Conservation (phyloP, 1,284 basidiomycete species). For the Vanrija humicola region DNA sequence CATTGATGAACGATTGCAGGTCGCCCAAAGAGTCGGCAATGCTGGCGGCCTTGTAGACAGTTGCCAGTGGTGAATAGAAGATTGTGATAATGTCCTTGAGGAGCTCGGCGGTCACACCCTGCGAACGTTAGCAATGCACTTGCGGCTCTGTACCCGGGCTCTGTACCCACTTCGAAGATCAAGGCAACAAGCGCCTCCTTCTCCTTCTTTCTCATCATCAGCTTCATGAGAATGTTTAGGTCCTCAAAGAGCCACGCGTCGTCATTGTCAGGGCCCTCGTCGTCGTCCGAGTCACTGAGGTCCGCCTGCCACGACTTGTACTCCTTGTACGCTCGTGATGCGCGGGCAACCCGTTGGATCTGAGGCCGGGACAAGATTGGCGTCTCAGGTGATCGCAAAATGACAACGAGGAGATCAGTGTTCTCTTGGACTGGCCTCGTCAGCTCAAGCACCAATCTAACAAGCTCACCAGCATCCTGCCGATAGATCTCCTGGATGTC, state of each 20-base stretch:
- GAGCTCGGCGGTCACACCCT: slow-evolving; percentile 92
- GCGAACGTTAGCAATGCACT: background rate
- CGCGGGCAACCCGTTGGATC: slow-evolving; percentile 69
- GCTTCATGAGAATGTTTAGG: slow-evolving; percentile 68
- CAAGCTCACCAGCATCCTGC: slow-evolving; percentile 64
- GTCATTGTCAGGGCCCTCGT: slow-evolving; percentile 84
- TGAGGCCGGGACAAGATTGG: slow-evolving; percentile 70
- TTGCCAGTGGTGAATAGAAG: slow-evolving; percentile 96
- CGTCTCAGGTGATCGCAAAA: slow-evolving; percentile 75
- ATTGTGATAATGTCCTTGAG: slow-evolving; percentile 99
- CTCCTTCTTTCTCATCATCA: slow-evolving; percentile 77
- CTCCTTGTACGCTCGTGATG: slow-evolving; percentile 68
- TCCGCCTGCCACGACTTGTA: slow-evolving; percentile 64
- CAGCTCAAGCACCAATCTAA: background rate
- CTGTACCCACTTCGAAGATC: slow-evolving; percentile 76
- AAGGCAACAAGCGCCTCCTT: slow-evolving; percentile 89
- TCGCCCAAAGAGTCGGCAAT: slow-evolving; percentile 92
- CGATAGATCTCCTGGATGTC: slow-evolving; percentile 82
- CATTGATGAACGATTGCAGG: slow-evolving; percentile 90
- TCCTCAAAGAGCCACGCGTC: slow-evolving; percentile 95
- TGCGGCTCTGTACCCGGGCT: too few species aligned
- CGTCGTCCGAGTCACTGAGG: slow-evolving; percentile 78
- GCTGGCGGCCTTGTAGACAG: slow-evolving; percentile 96
- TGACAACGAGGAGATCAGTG: slow-evolving; percentile 72
- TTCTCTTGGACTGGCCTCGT: slow-evolving; percentile 60